Conservation (phyloP, 2,329 filamentous ascomycete species). For the Epichloe sylvatica region DNA sequence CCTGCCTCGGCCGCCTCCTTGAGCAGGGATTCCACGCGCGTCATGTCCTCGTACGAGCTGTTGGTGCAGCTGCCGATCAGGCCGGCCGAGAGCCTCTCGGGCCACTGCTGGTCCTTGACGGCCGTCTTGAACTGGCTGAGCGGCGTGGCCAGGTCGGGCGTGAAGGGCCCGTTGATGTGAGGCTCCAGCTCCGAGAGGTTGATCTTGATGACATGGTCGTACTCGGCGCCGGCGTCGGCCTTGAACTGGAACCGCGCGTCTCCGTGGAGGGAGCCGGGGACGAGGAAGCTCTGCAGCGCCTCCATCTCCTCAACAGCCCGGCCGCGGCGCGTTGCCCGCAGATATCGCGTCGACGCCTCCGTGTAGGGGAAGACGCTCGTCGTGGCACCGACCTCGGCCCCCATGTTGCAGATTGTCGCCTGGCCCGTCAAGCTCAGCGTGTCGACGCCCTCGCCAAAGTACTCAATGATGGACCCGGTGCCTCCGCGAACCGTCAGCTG, state of each 20-base stretch:
- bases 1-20: conserved; percentile 85
- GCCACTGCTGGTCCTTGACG: conserved; percentile 78
- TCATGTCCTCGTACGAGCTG: conserved; percentile 98
- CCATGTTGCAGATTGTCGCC: conserved; percentile 87
- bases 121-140: conserved; percentile 79
- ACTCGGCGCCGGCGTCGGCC: conserved; percentile 70
- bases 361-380: conserved; percentile 94
- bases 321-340: conserved; percentile 58
- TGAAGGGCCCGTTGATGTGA: conserved; percentile 94
- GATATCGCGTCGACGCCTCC: conserved; percentile 67
- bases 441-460: conserved; percentile 79
- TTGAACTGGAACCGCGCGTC: conserved; percentile 50
- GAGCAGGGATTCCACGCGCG: conserved; percentile 79
- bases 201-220: conserved; percentile 84
- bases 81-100: conserved; percentile 76
- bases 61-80: conserved; percentile 98
- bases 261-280: conserved; percentile 10
- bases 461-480: conserved; percentile 90
- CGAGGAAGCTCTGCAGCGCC: conserved; percentile 43
- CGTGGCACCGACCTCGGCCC: conserved; percentile 81
- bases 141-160: conserved; percentile 85
- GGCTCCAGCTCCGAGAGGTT: conserved; percentile 83
- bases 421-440: conserved; percentile 85
- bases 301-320: conserved; percentile 55
- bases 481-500: conserved; percentile 84